phyloP scores from a whole-genome alignment of 2,329 filamentous ascomycete genomes.

The Stachybotrys chlorohalonatus region DNA sequence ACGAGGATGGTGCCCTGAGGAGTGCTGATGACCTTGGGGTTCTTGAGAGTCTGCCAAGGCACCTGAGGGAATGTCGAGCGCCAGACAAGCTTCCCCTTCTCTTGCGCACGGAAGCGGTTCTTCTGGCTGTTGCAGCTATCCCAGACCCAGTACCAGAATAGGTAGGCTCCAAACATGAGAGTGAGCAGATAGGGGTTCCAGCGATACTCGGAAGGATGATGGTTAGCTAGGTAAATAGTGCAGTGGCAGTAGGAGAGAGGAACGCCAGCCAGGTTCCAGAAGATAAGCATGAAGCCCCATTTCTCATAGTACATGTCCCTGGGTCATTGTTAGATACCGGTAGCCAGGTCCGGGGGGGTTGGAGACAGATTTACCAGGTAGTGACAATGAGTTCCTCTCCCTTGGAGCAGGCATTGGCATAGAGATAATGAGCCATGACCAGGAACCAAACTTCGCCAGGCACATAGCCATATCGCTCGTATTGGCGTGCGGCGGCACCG shows the following conservation, averaged over 20 bases:
- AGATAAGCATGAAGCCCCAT: slow-evolving; percentile 95
- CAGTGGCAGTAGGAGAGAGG: slow-evolving; percentile 90
- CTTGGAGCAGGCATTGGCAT: slow-evolving; percentile 87
- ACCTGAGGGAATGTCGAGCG: slow-evolving; percentile 83
- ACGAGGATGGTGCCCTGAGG: slow-evolving; percentile 66
- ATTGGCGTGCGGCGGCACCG: slow-evolving; percentile 71
- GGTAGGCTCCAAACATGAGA: slow-evolving; percentile 59
- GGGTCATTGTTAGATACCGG: background rate
- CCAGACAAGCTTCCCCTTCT: slow-evolving; percentile 60
- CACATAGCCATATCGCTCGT: slow-evolving; percentile 77
- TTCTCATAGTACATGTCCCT: slow-evolving; percentile 95
- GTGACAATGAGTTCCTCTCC: slow-evolving; percentile 85
- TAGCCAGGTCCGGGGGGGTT: background rate
- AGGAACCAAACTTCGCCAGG: slow-evolving; percentile 78
- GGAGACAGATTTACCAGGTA: slow-evolving; percentile 47
- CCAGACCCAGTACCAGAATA: slow-evolving; percentile 86
- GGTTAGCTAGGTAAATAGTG: slow-evolving; percentile 81
- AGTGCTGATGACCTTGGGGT: slow-evolving; percentile 70
- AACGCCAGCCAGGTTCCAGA: slow-evolving; percentile 92
- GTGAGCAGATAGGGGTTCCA: slow-evolving; percentile 64
- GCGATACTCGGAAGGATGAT: slow-evolving; percentile 65
- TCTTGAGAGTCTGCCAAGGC: slow-evolving; percentile 76
- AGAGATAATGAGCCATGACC: slow-evolving; percentile 82
- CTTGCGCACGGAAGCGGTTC: slow-evolving; percentile 78
- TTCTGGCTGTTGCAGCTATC: slow-evolving; percentile 90